phyloP scores from a whole-genome alignment of 1,284 basidiomycete species.

The Boletellus deceptivus region DNA sequence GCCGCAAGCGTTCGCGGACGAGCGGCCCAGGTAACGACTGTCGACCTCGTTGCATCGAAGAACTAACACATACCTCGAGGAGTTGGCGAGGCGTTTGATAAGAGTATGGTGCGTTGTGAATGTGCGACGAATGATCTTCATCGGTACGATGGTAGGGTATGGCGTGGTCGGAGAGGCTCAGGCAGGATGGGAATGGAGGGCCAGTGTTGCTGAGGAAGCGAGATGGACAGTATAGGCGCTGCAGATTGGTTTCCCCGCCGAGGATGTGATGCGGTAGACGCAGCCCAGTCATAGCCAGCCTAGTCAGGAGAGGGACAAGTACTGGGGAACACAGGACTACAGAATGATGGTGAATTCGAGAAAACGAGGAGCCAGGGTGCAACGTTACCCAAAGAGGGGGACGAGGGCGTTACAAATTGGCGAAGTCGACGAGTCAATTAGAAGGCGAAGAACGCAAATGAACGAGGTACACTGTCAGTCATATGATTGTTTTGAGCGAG shows the following conservation, averaged over 20 bases:
- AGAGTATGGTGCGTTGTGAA: constrained; percentile 27
- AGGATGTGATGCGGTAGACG: constrained; percentile 56
- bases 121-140: constrained; percentile 25
- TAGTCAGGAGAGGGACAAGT: constrained; percentile 80
- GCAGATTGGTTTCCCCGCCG: constrained; percentile 44
- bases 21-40: constrained; percentile 30
- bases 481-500: too few relatives aligned
- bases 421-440: too few relatives aligned
- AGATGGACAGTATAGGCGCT: constrained; percentile 19
- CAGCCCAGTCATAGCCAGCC: constrained; percentile 76
- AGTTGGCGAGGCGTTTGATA: constrained; percentile 31
- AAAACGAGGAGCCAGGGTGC: constrained; percentile 2
- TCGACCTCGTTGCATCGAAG: constrained; percentile 28
- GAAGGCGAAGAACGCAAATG: too few relatives aligned
- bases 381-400: too few relatives aligned
- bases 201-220: constrained; percentile 30
- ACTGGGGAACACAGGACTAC: constrained; percentile 67
- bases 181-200: constrained; percentile 26
- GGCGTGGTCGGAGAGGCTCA: constrained; percentile 23
- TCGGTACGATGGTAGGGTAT: constrained; percentile 24
- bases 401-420: too few relatives aligned
- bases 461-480: too few relatives aligned
- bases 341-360: constrained; percentile 16
- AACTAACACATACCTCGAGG: constrained; percentile 25
- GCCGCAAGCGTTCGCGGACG: constrained; percentile 25